These are phyloP conservation scores for Coniochaeta sp. DNA, from an alignment of 2,329 filamentous ascomycete genomes.

Conservation along the genomic window DNA sequence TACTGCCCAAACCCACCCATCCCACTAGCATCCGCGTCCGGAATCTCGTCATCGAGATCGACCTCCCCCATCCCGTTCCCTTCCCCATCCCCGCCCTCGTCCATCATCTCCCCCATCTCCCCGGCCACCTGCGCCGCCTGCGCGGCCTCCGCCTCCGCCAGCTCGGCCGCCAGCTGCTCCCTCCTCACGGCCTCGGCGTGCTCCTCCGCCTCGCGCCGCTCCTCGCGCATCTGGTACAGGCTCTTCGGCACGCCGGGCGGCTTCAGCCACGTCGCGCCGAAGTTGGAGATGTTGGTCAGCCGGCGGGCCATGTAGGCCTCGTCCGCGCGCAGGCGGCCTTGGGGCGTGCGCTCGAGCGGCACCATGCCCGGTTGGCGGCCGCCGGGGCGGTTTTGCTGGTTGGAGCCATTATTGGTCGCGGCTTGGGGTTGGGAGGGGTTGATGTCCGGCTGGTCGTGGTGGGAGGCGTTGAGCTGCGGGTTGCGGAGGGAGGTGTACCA, in stretches of 20 bases:
- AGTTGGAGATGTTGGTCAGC: conserved; percentile 75
- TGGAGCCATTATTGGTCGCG: conserved; percentile 2
- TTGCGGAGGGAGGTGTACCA: conserved; percentile 64
- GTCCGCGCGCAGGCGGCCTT: conserved; percentile 66
- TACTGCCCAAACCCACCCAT: conserved; percentile 41
- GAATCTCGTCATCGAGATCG: conserved; percentile 69
- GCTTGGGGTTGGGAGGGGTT: conserved; percentile 16
- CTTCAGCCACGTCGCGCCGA: conserved; percentile 83
- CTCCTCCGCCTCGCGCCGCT: conserved; percentile 82
- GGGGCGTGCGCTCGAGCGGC: conserved; percentile 49
- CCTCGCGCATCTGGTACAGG: conserved; percentile 81
- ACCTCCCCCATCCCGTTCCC: conserved; percentile 38
- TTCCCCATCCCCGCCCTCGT: conserved; percentile 32
- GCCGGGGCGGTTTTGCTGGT: conserved; percentile 16
- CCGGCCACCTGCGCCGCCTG: conserved; percentile 20
- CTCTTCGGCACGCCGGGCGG: conserved; percentile 87
- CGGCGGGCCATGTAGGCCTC: conserved; percentile 71
- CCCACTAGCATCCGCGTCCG: conserved; percentile 45
- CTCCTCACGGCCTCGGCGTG: conserved; percentile 67
- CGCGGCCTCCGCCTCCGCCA: conserved; percentile 59
- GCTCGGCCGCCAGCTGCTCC: conserved; percentile 65
- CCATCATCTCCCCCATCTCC: conserved; percentile 31
- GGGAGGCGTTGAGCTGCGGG: conserved; percentile 22
- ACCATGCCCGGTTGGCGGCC: conserved; percentile 18
- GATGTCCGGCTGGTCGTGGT: conserved; percentile 14